Evolutionary conservation across 1,139 yeast genomes (phyloP).

Genomic region (Kodamaea sp.): DNA sequence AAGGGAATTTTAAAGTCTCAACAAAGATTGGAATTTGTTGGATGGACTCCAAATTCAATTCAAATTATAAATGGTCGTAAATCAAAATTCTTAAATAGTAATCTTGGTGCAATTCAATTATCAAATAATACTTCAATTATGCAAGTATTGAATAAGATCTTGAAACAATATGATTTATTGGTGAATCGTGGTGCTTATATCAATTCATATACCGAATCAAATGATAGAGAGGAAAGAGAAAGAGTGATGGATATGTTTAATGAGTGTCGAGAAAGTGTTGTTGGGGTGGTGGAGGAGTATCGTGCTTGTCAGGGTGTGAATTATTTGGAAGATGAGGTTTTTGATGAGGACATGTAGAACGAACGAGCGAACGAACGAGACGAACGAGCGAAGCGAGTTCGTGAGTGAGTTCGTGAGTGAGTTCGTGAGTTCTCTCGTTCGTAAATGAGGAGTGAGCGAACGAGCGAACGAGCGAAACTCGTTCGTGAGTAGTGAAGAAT

Average conservation of each 20-base stretch:
- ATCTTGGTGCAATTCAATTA: slow-evolving; percentile 71
- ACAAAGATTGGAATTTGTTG: slow-evolving; percentile 75
- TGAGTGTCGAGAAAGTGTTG: slow-evolving; percentile 73
- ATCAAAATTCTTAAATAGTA: slow-evolving; percentile 17
- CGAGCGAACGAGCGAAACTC: no score
- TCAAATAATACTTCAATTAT: slow-evolving; percentile 75
- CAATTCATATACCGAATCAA: slow-evolving; percentile 63
- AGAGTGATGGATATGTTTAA: slow-evolving; percentile 69
- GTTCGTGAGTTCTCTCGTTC: no score
- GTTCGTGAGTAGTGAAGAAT: no score
- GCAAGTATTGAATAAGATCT: slow-evolving; percentile 60
- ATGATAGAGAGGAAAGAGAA: slow-evolving; percentile 40
- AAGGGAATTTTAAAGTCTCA: slow-evolving; percentile 78
- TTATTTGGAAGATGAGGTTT: slow-evolving; percentile 48
- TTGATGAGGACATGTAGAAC: slow-evolving; percentile 16
- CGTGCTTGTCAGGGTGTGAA: slow-evolving; percentile 51
- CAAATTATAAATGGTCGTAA: slow-evolving; percentile 75
- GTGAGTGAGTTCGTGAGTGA: no score
- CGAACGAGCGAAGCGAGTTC: no score
- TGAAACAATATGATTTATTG: slow-evolving; percentile 75
- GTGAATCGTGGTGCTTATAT: slow-evolving; percentile 81
- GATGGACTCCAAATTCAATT: slow-evolving; percentile 81
- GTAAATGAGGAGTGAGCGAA: no score
- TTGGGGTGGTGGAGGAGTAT: slow-evolving; percentile 70
- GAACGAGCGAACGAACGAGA: no score